phyloP scores from a whole-genome alignment of 495 filamentous ascomycete species.

The Podospora pseudoanserina region DNA sequence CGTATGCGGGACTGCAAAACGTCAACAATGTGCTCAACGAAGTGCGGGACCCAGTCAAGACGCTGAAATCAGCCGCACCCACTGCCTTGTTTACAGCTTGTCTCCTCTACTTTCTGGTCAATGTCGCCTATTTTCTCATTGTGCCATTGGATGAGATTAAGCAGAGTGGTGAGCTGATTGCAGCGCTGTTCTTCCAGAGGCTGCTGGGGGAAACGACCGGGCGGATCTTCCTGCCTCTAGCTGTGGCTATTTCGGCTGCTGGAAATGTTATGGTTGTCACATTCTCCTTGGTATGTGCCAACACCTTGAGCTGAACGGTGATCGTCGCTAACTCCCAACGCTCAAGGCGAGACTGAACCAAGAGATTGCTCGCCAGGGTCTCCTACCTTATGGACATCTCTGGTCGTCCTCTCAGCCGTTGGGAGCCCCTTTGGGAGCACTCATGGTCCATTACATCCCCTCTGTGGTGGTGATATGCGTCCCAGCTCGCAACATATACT shows the following conservation, averaged over 20 bases:
- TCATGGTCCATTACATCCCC: conserved; percentile 66
- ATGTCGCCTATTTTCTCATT: conserved; percentile 66
- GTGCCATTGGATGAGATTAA: conserved; percentile 67
- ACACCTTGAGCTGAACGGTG: background rate
- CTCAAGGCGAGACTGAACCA: conserved; percentile 56
- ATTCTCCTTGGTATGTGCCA: conserved; percentile 53
- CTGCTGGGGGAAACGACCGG: conserved; percentile 60
- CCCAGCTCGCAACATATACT: conserved; percentile 64
- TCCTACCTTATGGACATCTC: conserved; percentile 61
- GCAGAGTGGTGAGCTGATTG: conserved; percentile 61
- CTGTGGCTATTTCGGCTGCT: conserved; percentile 47
- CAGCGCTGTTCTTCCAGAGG: conserved; percentile 64
- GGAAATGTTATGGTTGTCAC: conserved; percentile 80
- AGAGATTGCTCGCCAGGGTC: conserved; percentile 50
- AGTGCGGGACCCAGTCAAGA: conserved; percentile 65
- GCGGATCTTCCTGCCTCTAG: conserved; percentile 55
- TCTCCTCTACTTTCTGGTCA: conserved; percentile 63
- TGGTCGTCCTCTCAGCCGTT: conserved; percentile 66
- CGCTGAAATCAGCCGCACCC: conserved; percentile 60
- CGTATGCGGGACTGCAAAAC: conserved; percentile 65
- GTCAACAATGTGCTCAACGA: conserved; percentile 76
- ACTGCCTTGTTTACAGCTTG: conserved; percentile 59
- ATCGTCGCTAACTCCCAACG: background rate
- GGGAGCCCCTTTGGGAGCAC: conserved; percentile 60
- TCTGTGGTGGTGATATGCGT: conserved; percentile 62